Evolutionary conservation across 176 grass and related monocot species (phyloP).

Genomic region (Avena eriantha): DNA sequence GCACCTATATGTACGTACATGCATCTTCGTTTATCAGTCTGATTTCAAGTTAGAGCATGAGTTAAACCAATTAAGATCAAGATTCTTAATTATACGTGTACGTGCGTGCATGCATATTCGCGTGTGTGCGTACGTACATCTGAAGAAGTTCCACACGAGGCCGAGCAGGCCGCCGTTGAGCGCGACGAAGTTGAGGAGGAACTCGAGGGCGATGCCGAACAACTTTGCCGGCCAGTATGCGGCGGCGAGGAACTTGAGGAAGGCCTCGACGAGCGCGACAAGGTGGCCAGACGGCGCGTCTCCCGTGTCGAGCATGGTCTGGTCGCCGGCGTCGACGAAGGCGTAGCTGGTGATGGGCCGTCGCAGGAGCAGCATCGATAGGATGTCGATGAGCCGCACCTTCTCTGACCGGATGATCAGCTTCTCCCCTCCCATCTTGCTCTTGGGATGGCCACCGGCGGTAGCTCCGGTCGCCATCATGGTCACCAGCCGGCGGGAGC

Average conservation of each 20-base stretch:
- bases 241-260: slow-evolving; percentile 41
- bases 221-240: slow-evolving; percentile 33
- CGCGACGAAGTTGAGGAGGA: slow-evolving; percentile 60
- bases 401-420: slow-evolving; percentile 62
- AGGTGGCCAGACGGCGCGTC: slow-evolving; percentile 27
- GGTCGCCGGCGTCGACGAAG: slow-evolving; percentile 49
- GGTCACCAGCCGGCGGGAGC: neutral
- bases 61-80: neutral
- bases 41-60: neutral
- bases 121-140: neutral
- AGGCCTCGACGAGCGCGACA: slow-evolving; percentile 31
- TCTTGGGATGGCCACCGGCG: neutral
- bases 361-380: slow-evolving; percentile 44
- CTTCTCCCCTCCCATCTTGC: slow-evolving; percentile 55
- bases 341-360: slow-evolving; percentile 45
- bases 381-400: slow-evolving; percentile 55
- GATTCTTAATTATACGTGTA: neutral
- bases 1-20: too few relatives aligned
- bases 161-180: slow-evolving; percentile 67
- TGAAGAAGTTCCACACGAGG: slow-evolving; percentile 41
- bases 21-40: neutral
- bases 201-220: slow-evolving; percentile 46
- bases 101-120: neutral
- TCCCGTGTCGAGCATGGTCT: slow-evolving; percentile 14
- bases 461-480: neutral